Conservation (phyloP, 495 filamentous ascomycete genomes). For the Aspergillus conjunctus region DNA sequence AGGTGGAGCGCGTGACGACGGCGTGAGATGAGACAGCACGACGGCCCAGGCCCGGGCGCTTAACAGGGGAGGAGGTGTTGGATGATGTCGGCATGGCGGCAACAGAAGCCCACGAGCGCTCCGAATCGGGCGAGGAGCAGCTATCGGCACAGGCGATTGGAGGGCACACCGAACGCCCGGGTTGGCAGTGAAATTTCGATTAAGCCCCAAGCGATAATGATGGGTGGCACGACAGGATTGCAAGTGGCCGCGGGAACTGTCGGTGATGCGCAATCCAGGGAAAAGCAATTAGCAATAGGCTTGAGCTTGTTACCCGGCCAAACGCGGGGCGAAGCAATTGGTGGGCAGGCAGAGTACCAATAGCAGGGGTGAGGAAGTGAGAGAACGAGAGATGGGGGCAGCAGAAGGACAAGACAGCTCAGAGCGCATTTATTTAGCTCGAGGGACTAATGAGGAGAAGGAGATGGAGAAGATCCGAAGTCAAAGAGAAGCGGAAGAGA, state of each 20-base stretch:
- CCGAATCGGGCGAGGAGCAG: constrained; percentile 29
- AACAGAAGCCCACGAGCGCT: constrained; percentile 15
- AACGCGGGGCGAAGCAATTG: constrained; percentile 23
- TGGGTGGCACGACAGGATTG: constrained; percentile 17
- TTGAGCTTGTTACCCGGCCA: constrained; percentile 8
- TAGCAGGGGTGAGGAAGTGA: constrained; percentile 1
- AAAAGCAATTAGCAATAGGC: constrained; percentile 20
- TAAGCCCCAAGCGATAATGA: constrained; percentile 8
- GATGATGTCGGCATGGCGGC: constrained; percentile 42
- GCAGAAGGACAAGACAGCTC: neutral
- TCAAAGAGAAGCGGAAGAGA: neutral
- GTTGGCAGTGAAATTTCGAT: neutral
- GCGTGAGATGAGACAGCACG: constrained; percentile 53
- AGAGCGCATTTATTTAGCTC: neutral
- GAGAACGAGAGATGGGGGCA: constrained; percentile 3
- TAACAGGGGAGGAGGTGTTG: constrained; percentile 48
- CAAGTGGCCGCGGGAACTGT: constrained; percentile 4
- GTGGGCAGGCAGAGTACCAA: constrained; percentile 11
- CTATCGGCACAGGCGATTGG: constrained; percentile 23
- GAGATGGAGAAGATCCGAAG: constrained; percentile 10
- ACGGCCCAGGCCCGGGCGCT: constrained; percentile 50
- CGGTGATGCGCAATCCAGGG: constrained; percentile 9
- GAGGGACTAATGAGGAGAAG: constrained; percentile 4
- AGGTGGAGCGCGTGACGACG: constrained; percentile 44
- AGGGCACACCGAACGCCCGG: constrained; percentile 15